Conservation (phyloP, 2,329 filamentous ascomycete genomes). For the Penicillium janthinellum region DNA sequence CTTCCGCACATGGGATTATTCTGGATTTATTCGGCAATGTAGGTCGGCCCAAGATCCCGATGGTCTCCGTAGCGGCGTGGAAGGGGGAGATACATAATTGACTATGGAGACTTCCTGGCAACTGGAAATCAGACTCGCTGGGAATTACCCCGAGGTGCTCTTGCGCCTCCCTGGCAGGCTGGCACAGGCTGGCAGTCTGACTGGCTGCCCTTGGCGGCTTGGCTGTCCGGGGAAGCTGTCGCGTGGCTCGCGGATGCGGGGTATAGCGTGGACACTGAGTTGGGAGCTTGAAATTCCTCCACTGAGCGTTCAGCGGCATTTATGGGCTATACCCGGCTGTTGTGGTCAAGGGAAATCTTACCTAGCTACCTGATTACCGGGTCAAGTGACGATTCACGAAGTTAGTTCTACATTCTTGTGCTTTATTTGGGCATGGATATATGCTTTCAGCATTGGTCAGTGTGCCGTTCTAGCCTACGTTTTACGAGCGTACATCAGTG, state of each 20-base stretch:
- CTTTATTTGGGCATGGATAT: not conserved
- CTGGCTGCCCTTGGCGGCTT: conserved; percentile 22
- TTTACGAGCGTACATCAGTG: no score
- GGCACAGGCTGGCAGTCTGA: not conserved
- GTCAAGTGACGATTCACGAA: not conserved
- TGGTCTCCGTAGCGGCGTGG: not conserved
- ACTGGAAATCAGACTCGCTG: not conserved
- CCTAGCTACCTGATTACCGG: not conserved
- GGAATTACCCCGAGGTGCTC: conserved; percentile 11
- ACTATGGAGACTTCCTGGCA: no score
- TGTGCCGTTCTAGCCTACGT: no score
- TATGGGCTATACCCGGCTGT: not conserved
- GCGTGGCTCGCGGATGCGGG: conserved; percentile 28
- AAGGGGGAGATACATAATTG: no score
- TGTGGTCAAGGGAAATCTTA: not conserved
- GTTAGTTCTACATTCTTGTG: not conserved
- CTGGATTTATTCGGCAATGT: not conserved
- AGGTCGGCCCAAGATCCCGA: not conserved
- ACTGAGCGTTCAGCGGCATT: conserved; percentile 6
- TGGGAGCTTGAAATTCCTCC: conserved; percentile 5
- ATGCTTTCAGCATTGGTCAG: no score
- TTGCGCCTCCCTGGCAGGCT: not conserved
- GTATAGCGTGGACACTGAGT: conserved; percentile 16
- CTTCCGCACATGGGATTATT: not conserved
- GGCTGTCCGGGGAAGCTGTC: conserved; percentile 29